These are phyloP conservation scores for Crepidotus variabilis DNA, from an alignment of 768 basidiomycete genomes.

Conservation along the genomic window DNA sequence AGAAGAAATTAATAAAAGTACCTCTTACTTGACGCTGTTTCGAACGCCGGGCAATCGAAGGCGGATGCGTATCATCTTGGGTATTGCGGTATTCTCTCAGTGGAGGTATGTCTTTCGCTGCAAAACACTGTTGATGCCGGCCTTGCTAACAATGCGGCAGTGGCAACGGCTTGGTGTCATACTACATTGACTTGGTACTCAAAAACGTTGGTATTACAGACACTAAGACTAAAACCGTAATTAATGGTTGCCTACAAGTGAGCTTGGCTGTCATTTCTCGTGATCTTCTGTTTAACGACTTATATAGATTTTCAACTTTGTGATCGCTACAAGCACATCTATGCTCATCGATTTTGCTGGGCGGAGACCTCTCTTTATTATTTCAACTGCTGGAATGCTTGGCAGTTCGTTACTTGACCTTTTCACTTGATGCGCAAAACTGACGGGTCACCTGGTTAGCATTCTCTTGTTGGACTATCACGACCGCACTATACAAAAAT, in stretches of 20 bases:
- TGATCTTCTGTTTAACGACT: background rate
- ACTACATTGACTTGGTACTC: conserved; percentile 69
- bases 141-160: conserved; percentile 24
- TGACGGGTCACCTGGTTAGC: too few species aligned
- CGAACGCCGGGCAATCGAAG: conserved; percentile 63
- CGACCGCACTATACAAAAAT: conserved; percentile 40
- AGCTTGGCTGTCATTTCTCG: background rate
- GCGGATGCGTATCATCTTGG: conserved; percentile 65
- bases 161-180: conserved; percentile 68
- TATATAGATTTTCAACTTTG: conserved; percentile 56
- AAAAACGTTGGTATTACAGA: conserved; percentile 57
- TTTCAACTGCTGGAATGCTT: conserved; percentile 56
- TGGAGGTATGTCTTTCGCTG: conserved; percentile 48
- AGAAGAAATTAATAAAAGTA: conserved; percentile 44
- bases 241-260: conserved; percentile 20
- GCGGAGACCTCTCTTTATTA: conserved; percentile 63
- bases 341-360: conserved; percentile 66
- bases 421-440: background rate
- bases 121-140: background rate
- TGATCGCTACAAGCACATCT: conserved; percentile 54
- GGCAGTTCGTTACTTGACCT: conserved; percentile 32
- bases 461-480: conserved; percentile 56
- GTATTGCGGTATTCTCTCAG: conserved; percentile 67
- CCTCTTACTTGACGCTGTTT: conserved; percentile 52
- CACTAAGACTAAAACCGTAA: conserved; percentile 39